These are phyloP conservation scores for Komagataella pseudopastoris DNA, from an alignment of 805 yeast species.

Conservation along the genomic window DNA sequence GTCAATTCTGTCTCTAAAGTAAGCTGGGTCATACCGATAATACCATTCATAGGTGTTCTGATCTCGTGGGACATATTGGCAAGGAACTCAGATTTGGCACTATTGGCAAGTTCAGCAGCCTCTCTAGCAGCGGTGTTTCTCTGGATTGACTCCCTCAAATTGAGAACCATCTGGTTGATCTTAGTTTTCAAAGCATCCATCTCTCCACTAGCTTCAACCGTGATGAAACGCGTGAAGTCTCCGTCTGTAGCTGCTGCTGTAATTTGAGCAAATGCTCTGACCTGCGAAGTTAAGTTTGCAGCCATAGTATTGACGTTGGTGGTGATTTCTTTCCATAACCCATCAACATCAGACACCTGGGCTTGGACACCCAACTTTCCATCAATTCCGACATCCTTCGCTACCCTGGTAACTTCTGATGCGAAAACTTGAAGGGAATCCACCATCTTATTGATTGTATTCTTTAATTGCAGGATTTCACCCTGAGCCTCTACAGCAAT, in stretches of 20 bases:
- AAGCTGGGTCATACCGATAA: conserved; percentile 84
- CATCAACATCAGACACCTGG: conserved; percentile 82
- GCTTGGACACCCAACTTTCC: conserved; percentile 91
- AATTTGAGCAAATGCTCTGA: conserved; percentile 85
- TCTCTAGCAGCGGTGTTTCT: conserved; percentile 89
- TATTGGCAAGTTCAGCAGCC: conserved; percentile 84
- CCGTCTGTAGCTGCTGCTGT: conserved; percentile 94
- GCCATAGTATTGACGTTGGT: conserved; percentile 92
- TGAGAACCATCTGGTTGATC: conserved; percentile 73
- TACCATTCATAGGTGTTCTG: conserved; percentile 88
- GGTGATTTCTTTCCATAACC: conserved; percentile 84
- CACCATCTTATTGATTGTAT: conserved; percentile 87
- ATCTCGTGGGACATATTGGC: conserved; percentile 85
- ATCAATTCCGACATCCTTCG: conserved; percentile 86
- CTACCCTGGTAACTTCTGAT: conserved; percentile 79
- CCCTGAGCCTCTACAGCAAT: conserved; percentile 87
- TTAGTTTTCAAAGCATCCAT: conserved; percentile 62
- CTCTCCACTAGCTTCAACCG: conserved; percentile 88
- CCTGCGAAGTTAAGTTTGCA: conserved; percentile 83
- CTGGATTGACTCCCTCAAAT: conserved; percentile 78
- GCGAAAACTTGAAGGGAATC: conserved; percentile 82
- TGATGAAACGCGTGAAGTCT: conserved; percentile 79
- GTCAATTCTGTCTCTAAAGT: conserved; percentile 81
- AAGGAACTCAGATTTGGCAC: conserved; percentile 80
- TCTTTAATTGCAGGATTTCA: conserved; percentile 72